These are phyloP conservation scores for Microcera coccophila DNA, from an alignment of 2,329 filamentous ascomycete species.

Conservation along the genomic window DNA sequence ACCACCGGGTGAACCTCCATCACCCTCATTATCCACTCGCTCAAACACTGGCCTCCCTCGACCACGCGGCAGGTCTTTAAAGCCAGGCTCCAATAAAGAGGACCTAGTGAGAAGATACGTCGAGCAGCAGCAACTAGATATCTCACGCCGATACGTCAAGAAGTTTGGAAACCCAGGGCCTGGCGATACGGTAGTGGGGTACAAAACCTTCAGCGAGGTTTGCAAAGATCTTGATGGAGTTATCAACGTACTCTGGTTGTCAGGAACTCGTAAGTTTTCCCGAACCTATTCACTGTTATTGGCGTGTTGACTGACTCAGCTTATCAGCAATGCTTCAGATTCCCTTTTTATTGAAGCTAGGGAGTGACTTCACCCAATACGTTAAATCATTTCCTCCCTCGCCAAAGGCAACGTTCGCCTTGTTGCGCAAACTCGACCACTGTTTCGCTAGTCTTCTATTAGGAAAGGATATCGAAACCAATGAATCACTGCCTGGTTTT, in stretches of 20 bases:
- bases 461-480: slow-evolving; percentile 63
- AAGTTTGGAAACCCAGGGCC: slow-evolving; percentile 48
- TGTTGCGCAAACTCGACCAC: slow-evolving; percentile 76
- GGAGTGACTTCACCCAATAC: slow-evolving; percentile 67
- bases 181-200: slow-evolving; percentile 48
- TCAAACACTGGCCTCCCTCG: slow-evolving; percentile 47
- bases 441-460: slow-evolving; percentile 74
- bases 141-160: slow-evolving; percentile 58
- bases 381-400: slow-evolving; percentile 63
- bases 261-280: slow-evolving; percentile 68
- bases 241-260: slow-evolving; percentile 80
- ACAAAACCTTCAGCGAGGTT: slow-evolving; percentile 62
- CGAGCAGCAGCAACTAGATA: slow-evolving; percentile 49
- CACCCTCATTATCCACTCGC: slow-evolving; percentile 48
- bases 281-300: not conserved
- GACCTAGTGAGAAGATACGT: slow-evolving; percentile 57
- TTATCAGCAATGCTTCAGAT: slow-evolving; percentile 57
- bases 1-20: slow-evolving; percentile 44
- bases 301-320: slow-evolving; percentile 4
- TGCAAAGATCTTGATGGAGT: slow-evolving; percentile 70
- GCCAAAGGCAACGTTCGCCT: slow-evolving; percentile 62
- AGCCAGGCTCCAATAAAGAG: slow-evolving; percentile 57
- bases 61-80: slow-evolving; percentile 50
- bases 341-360: slow-evolving; percentile 76
- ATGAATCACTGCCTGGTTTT: slow-evolving; percentile 66